These are phyloP conservation scores for Scheffersomyces titani DNA, from an alignment of 1,139 yeast genomes.

Conservation along the genomic window DNA sequence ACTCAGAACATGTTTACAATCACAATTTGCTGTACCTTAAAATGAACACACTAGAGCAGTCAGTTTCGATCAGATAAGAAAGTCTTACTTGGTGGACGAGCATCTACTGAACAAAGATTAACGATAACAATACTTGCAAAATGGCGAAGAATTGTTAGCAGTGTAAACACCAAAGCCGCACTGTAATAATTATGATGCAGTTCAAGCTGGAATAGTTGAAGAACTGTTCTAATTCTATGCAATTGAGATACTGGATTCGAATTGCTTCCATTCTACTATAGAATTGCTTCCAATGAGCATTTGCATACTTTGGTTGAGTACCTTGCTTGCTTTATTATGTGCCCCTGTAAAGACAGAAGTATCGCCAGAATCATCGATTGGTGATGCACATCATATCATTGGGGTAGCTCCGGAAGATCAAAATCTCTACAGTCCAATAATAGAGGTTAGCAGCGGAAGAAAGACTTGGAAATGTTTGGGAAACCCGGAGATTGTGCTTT, in stretches of 20 bases:
- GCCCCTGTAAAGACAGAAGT: not conserved
- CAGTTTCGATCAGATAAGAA: not conserved
- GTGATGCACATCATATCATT: not conserved
- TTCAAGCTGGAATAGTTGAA: too few species aligned
- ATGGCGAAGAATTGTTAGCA: not conserved
- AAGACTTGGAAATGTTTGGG: conserved; percentile 67
- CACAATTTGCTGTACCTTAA: not conserved
- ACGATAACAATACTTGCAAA: not conserved
- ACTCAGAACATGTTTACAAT: not conserved
- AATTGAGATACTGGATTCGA: too few species aligned
- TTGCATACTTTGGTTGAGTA: not conserved
- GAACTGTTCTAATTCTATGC: too few species aligned
- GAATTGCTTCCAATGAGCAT: not conserved
- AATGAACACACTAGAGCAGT: not conserved
- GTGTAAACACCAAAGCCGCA: not conserved
- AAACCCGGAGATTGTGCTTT: conserved; percentile 62
- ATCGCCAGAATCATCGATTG: not conserved
- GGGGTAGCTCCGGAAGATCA: conserved; percentile 40
- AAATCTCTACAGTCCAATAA: conserved; percentile 54
- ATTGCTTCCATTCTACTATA: too few species aligned
- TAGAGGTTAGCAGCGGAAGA: conserved; percentile 32
- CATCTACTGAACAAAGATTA: not conserved
- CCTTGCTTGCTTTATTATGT: not conserved
- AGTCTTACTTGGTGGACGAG: not conserved
- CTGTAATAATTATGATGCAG: too few species aligned